Evolutionary conservation across 1,139 yeast species (phyloP), one percentile per base, ranked within the genome.

Genomic region (Sporopachydermia cereana): DNA sequence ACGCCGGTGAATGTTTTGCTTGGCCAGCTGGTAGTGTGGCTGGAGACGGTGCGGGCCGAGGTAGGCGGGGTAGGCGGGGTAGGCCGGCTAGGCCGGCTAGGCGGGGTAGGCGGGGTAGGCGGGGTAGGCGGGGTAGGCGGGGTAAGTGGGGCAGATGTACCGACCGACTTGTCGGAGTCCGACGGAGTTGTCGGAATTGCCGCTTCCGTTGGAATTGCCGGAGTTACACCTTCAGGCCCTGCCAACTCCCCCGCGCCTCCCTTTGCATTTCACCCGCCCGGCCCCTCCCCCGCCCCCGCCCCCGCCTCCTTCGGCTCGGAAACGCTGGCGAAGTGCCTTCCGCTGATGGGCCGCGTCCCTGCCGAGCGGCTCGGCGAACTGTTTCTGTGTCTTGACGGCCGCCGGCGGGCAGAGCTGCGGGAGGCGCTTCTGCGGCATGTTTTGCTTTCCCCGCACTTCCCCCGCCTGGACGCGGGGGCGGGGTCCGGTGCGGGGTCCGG

Each of bases 351-450:
- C 22, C 5, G 9, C 22, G 39, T 34, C 17, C n/a, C 39, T 7
- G 39, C 39, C 18, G 39, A 34, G 17, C 18, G n/a, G 22, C 39
- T 34, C 18, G 39, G 39, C 9, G 39, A 34, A n/a, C n/a, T 34
- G 22, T 34, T 34, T 20, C 12, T 34, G 22, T 34, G 39, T n/a
- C 17, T 34, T 12, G 39, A 34, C 9, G 22, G 20, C 9, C 20
- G 39, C 22, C 18, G 22, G 12, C 9, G 17, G 17, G 18, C 39
- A 7, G 39, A 34, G 9, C n/a, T 34, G 18, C 39, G 17, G 22
- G 39, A 34, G 17, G 22, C 5, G 17, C 9, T 34, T 7, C 20
- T 21, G 9, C 9, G 9, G 9, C 17, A 34, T 34, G 39, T 34
- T 5, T 20, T 34, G 17, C 39, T 16, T 9, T 12, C 20, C 12